These are phyloP conservation scores for Brettanomyces anomalus DNA, from an alignment of 805 yeast genomes.

Conservation along the genomic window DNA sequence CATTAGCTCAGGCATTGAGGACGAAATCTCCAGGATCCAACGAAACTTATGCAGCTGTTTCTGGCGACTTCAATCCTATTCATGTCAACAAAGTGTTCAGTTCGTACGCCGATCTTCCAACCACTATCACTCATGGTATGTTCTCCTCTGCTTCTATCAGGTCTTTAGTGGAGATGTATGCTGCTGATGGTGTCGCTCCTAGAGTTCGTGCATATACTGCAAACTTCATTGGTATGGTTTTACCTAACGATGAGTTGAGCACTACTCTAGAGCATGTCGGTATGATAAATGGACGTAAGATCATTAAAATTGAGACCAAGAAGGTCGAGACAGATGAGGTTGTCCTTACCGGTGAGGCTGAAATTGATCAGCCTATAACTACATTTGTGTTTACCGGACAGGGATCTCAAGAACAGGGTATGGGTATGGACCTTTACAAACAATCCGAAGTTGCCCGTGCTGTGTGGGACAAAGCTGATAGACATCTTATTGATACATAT, in stretches of 20 bases:
- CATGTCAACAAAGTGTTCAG: constrained; percentile 96
- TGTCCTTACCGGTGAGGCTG: constrained; percentile 93
- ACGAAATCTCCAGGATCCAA: constrained; percentile 90
- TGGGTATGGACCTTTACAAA: constrained; percentile 98
- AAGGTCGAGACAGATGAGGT: constrained; percentile 69
- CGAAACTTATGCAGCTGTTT: constrained; percentile 93
- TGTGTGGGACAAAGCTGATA: constrained; percentile 98
- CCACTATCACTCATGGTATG: constrained; percentile 99
- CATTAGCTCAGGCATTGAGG: constrained; percentile 57
- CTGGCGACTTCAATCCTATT: constrained; percentile 98
- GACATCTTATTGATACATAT: constrained; percentile 83
- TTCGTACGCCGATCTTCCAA: constrained; percentile 85
- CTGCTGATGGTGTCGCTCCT: constrained; percentile 92
- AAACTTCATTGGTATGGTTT: constrained; percentile 90
- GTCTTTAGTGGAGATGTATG: constrained; percentile 94
- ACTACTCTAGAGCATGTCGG: constrained; percentile 92
- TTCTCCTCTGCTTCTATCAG: constrained; percentile 94
- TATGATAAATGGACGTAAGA: constrained; percentile 98
- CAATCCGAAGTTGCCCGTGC: constrained; percentile 84
- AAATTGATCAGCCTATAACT: constrained; percentile 95
- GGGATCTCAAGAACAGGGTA: constrained; percentile 99
- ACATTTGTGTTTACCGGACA: constrained; percentile 98
- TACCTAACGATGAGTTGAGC: constrained; percentile 85
- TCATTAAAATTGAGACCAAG: constrained; percentile 82
- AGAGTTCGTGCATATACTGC: constrained; percentile 94